phyloP scores from a whole-genome alignment of 108 stramenopile genomes.

The Asterionellopsis glacialis region DNA sequence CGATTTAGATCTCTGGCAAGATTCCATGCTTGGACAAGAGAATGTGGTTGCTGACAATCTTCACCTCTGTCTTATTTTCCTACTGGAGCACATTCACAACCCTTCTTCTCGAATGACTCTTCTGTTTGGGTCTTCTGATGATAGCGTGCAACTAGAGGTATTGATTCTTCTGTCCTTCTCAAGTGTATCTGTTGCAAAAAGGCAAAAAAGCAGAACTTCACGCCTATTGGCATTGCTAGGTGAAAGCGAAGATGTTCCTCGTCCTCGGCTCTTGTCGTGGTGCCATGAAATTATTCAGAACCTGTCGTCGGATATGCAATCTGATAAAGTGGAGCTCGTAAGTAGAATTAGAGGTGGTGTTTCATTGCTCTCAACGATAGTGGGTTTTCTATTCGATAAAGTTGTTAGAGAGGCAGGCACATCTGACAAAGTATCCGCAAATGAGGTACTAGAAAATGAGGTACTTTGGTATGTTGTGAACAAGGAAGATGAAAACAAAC shows the following conservation, averaged over 20 bases:
- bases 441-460: conserved; percentile 44
- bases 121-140: too few species aligned
- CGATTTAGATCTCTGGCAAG: conserved; percentile 30
- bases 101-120: too few species aligned
- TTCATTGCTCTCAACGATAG: conserved; percentile 21
- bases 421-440: background rate
- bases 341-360: conserved; percentile 1
- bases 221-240: too few species aligned
- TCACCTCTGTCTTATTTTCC: conserved; percentile 30
- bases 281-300: background rate
- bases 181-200: too few species aligned
- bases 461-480: conserved; percentile 55
- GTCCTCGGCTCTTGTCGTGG: conserved; percentile 18
- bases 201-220: too few species aligned
- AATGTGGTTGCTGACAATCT: conserved; percentile 12
- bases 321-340: background rate
- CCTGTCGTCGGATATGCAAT: background rate
- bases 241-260: background rate
- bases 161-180: too few species aligned
- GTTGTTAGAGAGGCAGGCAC: conserved; percentile 1
- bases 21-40: background rate
- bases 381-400: conserved; percentile 13
- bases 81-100: conserved; percentile 33
- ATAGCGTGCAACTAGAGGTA: too few species aligned
- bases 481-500: conserved; percentile 29